Evolutionary conservation across 345 rosid species (phyloP).

Genomic region (Citrus hindsii): DNA sequence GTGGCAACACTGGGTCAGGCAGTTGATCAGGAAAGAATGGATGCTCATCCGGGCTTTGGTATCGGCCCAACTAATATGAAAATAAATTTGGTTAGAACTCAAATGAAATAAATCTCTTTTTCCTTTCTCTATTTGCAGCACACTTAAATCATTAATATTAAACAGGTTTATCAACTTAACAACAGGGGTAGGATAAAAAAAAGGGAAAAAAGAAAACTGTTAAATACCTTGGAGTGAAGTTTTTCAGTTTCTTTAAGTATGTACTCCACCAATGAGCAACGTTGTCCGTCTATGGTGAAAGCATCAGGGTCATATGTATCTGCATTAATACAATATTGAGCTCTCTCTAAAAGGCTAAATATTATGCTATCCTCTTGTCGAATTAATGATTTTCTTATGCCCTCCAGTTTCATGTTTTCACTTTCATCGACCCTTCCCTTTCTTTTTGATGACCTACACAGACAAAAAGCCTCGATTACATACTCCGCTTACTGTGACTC

Average conservation of each 20-base stretch:
- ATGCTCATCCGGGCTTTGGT: constrained; percentile 88
- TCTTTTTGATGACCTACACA: constrained; percentile 38
- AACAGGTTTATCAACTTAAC: background rate
- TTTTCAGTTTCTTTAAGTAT: constrained; percentile 79
- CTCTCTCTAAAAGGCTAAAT: constrained; percentile 74
- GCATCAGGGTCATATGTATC: constrained; percentile 82
- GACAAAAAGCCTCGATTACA: constrained; percentile 4
- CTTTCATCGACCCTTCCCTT: constrained; percentile 69
- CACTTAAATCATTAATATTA: background rate
- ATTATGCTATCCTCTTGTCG: constrained; percentile 94
- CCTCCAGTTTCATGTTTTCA: constrained; percentile 68
- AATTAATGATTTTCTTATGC: constrained; percentile 69
- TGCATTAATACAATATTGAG: constrained; percentile 77
- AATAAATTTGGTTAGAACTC: constrained; percentile 6
- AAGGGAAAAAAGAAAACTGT: background rate
- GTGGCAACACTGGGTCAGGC: constrained; percentile 74
- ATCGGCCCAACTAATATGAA: constrained; percentile 65
- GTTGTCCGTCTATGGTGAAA: constrained; percentile 68
- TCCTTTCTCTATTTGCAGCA: background rate
- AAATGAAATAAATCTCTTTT: background rate
- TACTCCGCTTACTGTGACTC: background rate
- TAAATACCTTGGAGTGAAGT: constrained; percentile 74
- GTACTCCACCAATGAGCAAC: constrained; percentile 81
- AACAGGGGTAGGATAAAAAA: background rate
- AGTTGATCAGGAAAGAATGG: constrained; percentile 75